Base-by-base conservation (phyloP, 768 basidiomycete species). In the Arthromyces matolae region DNA sequence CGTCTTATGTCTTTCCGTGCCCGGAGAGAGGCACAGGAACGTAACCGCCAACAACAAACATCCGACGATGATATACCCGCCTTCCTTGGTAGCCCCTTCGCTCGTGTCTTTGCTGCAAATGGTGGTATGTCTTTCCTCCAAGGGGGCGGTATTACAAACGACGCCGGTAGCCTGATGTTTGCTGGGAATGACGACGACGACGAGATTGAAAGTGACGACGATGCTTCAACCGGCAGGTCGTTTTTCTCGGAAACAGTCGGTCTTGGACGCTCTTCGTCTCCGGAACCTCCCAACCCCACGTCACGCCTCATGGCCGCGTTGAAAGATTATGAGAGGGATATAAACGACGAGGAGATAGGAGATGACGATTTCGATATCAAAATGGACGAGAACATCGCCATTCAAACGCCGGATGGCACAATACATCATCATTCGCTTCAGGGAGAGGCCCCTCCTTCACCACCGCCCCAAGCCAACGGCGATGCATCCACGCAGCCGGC, bases 71-170 rank as follows among this genome's bases (percentile, higher is more conserved):
- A 71, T 33, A 48, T 55, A 47, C 60, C 66, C 18, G 54, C 61
- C 25, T 50, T 69, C 54, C 53, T 71, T 22, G 61, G 64, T n/a
- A 60, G 76, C 33, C 58, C 56, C 54, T 71, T 82, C 55, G 78
- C 83, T 23, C 75, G 76, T 47, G 76, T 83, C 24, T 63, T 57
- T 67, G 75, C 63, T 63, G 67, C 8, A 79, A 58, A 49, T 18
- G 55, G 81, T 24, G 84, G 85, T 27, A 84, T 91, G 50, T 81
- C 83, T 13, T 85, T 84, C 62, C 67, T 73, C 50, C 83, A 79
- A 6, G 76, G 75, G 27, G 67, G 71, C 18, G 73, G 72, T 42
- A 76, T 81, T 58, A 67, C 75, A 62, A 73, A 60, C 51, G 79
- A 79, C 49, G 59, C 56, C 29, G 74, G 76, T 10, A 64, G 69